Evolutionary conservation across 768 basidiomycete genomes (phyloP), one percentile per base, ranked within the genome.

Genomic region (Agaricus bisporus): DNA sequence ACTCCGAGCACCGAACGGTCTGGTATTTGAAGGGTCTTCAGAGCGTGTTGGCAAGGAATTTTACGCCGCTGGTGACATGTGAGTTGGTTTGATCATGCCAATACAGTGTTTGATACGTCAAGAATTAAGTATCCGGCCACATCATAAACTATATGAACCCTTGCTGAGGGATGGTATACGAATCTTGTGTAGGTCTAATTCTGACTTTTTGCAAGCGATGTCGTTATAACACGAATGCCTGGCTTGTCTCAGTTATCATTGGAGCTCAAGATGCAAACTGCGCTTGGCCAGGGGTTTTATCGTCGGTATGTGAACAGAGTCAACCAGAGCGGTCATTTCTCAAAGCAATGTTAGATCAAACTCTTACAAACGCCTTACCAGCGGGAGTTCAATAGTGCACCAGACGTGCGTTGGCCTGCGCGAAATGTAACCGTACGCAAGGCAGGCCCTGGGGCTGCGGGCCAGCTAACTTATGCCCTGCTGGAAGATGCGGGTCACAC

Each of bases 401-500:
- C 59, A 0, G 70, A 70, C 42, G 44, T 67, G 4, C 63, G 65
- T 2, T 70, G 67, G 68, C 62, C 59, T 1, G 49, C 49, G 20
- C 29, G 54, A 20, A 57, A 60, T 32, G 58, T 55, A 14, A 64
- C 61, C 5, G 65, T 64, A 25, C 62, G 67, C 5, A 68, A 65
- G 9, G 59, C 54, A 4, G 59, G 67, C 12, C 66, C 63, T 1
- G 56, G 60, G n/a, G 68, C 68, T n/a, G 67, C 69, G 5, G 70
- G 70, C 1, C 63, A 66, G 26, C 60, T 70, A 58, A 68, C 69
- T 5, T 68, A 59, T 52, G 58, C 69, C 10, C 56, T 70, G n/a
- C 32, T 69, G n/a, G 56, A 54, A 10, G 60, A 64, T 12, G 69
- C 61, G 4, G 70, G 70, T 0, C 70, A 71, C 61, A 64, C 69